Conservation (phyloP, 2,329 filamentous ascomycete genomes). For the Scytalidium lignicola region DNA sequence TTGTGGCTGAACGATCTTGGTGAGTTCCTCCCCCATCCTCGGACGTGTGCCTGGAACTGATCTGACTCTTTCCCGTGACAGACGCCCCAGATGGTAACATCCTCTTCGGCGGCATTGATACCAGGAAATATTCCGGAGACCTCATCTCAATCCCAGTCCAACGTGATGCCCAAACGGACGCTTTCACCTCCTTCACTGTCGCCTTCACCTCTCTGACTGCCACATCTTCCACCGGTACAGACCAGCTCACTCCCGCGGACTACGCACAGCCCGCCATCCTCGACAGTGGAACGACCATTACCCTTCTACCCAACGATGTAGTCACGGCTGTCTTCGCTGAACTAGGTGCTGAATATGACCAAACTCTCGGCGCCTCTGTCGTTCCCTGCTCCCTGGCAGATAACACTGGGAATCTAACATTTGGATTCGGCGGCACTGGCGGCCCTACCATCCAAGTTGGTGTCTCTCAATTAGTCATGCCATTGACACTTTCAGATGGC, state of each 20-base stretch:
- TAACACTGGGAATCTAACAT: slow-evolving; percentile 34
- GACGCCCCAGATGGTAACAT: slow-evolving; percentile 11
- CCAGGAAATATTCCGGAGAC: slow-evolving; percentile 33
- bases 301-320: slow-evolving; percentile 53
- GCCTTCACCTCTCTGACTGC: slow-evolving; percentile 10
- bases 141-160: slow-evolving; percentile 19
- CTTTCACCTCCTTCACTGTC: slow-evolving; percentile 8
- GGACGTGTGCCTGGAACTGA: background rate
- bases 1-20: slow-evolving; percentile 20
- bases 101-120: slow-evolving; percentile 38
- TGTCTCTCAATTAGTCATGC: slow-evolving; percentile 37
- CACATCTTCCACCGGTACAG: slow-evolving; percentile 7
- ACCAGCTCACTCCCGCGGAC: slow-evolving; percentile 10
- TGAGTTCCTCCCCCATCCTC: background rate
- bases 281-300: slow-evolving; percentile 60
- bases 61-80: background rate
- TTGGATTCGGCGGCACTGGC: slow-evolving; percentile 37
- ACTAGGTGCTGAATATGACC: slow-evolving; percentile 39
- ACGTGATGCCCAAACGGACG: background rate
- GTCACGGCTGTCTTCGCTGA: slow-evolving; percentile 37
- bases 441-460: slow-evolving; percentile 36
- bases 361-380: slow-evolving; percentile 36
- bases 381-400: slow-evolving; percentile 37
- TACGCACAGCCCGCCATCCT: slow-evolving; percentile 45
- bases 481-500: slow-evolving; percentile 20